Evolutionary conservation across 2,329 filamentous ascomycete genomes (phyloP), one percentile per base, ranked within the genome.

Genomic region (Ceratocystis alfenasii): DNA sequence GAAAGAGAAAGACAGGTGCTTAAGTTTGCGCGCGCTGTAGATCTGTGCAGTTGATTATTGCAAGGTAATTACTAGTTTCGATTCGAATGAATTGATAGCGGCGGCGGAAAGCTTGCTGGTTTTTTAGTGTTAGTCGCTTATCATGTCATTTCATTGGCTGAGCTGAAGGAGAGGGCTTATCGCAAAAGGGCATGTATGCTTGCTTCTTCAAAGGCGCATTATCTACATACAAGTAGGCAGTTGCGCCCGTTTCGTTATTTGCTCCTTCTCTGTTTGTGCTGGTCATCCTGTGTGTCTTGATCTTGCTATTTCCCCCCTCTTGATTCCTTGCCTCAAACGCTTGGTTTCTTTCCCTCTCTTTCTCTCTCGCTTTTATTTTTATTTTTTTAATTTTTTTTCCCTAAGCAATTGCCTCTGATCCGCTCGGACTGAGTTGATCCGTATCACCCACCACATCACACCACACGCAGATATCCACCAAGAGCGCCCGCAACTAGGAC

Each of bases 401-500:
- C 22, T 5, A 5, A 28, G 48, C 48, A 53, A 28, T 28, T 53
- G 48, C 48, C 22, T 53, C 10, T 53, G 48, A 8, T 20, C n/a
- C 25, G 22, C n/a, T n/a, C 46, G 46, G n/a, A 48, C 48, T 53
- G 10, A 53, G 15, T 53, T 53, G 48, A 53, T 25, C 48, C 48
- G 48, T 53, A 53, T 53, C 48, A 53, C 48, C 20, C 20, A 12
- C 20, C 36, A 41, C 3, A 41, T 41, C 36, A 41, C 36, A 41
- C 36, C 36, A 41, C 36, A 15, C 36, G 33, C 33, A 10, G 33
- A 36, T 36, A 25, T 53, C 12, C 20, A 53, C 5, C 25, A 10
- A n/a, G 55, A 59, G 55, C 55, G 55, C 55, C 55, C 55, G 55
- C 55, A 59, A 59, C 28, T 59, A 36, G 30, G 5, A 59, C 55